Conservation (phyloP, 140 eudicot species). For the Erigeron philadelphicus region DNA sequence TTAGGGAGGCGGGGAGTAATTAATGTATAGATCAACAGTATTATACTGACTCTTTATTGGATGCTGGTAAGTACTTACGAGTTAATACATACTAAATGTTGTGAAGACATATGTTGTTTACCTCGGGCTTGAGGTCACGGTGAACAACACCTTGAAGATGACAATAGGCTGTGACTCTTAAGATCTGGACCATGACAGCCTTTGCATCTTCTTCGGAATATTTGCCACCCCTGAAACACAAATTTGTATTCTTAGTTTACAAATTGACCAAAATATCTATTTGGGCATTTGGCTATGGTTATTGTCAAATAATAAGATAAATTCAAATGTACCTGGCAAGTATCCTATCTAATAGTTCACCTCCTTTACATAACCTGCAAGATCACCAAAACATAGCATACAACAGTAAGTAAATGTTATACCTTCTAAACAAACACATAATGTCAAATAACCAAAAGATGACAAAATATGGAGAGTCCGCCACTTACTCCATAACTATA, state of each 20-base stretch:
- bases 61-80: not conserved
- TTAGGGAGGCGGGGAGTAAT: not conserved
- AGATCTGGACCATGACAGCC: slow-evolving; percentile 82
- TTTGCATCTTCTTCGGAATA: slow-evolving; percentile 98
- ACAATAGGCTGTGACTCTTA: slow-evolving; percentile 83
- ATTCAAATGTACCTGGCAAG: slow-evolving; percentile 60
- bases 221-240: slow-evolving; percentile 79
- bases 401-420: slow-evolving; percentile 4
- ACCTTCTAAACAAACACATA: slow-evolving; percentile 6
- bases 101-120: slow-evolving; percentile 23
- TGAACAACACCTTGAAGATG: slow-evolving; percentile 99
- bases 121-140: slow-evolving; percentile 99
- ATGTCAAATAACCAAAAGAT: slow-evolving; percentile 23
- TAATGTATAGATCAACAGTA: not conserved
- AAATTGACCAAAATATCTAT: not conserved
- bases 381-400: slow-evolving; percentile 9
- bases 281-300: slow-evolving; percentile 10
- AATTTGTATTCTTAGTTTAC: slow-evolving; percentile 18
- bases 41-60: not conserved
- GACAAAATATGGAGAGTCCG: slow-evolving; percentile 1
- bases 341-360: slow-evolving; percentile 88
- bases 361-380: slow-evolving; percentile 94
- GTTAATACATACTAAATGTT: not conserved
- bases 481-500: slow-evolving; percentile 83
- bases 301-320: not conserved